Evolutionary conservation across 2,329 filamentous ascomycete species (phyloP).

Genomic region (Curvularia spicifera): DNA sequence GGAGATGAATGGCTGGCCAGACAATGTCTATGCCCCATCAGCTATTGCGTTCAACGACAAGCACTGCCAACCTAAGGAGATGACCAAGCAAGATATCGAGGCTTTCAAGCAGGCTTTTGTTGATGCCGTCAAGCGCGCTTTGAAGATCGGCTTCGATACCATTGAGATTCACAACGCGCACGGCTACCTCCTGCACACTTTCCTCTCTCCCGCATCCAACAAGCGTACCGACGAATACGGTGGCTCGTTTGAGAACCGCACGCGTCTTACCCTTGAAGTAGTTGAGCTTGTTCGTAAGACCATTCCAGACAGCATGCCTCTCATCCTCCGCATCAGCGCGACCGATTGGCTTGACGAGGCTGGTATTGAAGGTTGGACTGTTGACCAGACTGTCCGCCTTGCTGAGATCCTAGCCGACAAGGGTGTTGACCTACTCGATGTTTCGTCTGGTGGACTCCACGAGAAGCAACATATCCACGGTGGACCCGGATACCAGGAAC

Average conservation of each 20-base stretch:
- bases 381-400: constrained; percentile 68
- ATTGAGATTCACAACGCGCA: constrained; percentile 84
- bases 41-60: constrained; percentile 67
- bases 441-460: constrained; percentile 77
- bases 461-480: constrained; percentile 64
- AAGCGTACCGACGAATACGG: constrained; percentile 71
- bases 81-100: constrained; percentile 73
- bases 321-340: constrained; percentile 75
- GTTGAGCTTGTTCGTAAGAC: constrained; percentile 66
- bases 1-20: constrained; percentile 61
- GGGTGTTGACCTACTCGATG: constrained; percentile 84
- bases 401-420: constrained; percentile 70
- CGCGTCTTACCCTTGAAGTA: constrained; percentile 70
- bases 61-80: constrained; percentile 68
- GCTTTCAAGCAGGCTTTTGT: constrained; percentile 68
- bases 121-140: constrained; percentile 62
- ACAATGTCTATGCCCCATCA: constrained; percentile 63
- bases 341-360: constrained; percentile 76
- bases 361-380: constrained; percentile 68
- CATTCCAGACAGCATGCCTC: constrained; percentile 71
- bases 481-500: constrained; percentile 74
- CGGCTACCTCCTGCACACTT: constrained; percentile 75
- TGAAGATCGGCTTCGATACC: constrained; percentile 72
- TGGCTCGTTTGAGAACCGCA: constrained; percentile 74
- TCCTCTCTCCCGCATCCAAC: constrained; percentile 74